These are phyloP conservation scores for Boletus huronensis DNA, from an alignment of 768 basidiomycete species.

Conservation along the genomic window DNA sequence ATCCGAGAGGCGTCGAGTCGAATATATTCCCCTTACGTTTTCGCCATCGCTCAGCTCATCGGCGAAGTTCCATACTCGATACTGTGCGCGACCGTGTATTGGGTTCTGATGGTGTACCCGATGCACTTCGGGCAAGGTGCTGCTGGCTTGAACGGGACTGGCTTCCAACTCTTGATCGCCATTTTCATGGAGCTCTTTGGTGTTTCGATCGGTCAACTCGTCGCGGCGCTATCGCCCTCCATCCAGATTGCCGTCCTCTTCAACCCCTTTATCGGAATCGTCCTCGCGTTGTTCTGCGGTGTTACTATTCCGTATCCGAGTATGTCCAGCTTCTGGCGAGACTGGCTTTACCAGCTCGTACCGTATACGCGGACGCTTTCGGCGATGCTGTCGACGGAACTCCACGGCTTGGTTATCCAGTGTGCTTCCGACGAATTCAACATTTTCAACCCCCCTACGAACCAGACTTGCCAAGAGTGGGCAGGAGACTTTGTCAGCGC, in stretches of 20 bases:
- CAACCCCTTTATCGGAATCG: conserved; percentile 69
- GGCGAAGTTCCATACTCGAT: conserved; percentile 79
- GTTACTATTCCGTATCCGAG: conserved; percentile 70
- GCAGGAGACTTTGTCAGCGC: conserved; percentile 57
- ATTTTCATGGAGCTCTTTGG: conserved; percentile 70
- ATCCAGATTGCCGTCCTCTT: conserved; percentile 77
- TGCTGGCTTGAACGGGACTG: conserved; percentile 58
- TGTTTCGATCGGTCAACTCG: conserved; percentile 69
- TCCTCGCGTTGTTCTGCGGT: conserved; percentile 75
- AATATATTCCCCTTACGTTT: conserved; percentile 84
- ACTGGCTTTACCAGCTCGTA: conserved; percentile 72
- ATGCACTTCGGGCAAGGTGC: conserved; percentile 64
- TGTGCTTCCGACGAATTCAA: conserved; percentile 71
- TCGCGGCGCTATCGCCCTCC: conserved; percentile 74
- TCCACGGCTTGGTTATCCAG: conserved; percentile 62
- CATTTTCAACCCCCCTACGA: conserved; percentile 66
- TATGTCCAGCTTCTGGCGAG: conserved; percentile 63
- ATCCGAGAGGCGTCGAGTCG: conserved; percentile 69
- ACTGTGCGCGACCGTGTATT: conserved; percentile 70
- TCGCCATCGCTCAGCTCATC: conserved; percentile 76
- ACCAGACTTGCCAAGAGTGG: conserved; percentile 72
- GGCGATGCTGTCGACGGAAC: conserved; percentile 73
- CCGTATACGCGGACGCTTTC: conserved; percentile 71
- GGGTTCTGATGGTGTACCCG: conserved; percentile 71
- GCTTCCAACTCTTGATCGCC: conserved; percentile 67